A percentile compares a stretch with the other conserved stretches of the same genome.
Conservation (phyloP, 371 early-diverging fungal species). For the Mucor irregularis region DNA sequence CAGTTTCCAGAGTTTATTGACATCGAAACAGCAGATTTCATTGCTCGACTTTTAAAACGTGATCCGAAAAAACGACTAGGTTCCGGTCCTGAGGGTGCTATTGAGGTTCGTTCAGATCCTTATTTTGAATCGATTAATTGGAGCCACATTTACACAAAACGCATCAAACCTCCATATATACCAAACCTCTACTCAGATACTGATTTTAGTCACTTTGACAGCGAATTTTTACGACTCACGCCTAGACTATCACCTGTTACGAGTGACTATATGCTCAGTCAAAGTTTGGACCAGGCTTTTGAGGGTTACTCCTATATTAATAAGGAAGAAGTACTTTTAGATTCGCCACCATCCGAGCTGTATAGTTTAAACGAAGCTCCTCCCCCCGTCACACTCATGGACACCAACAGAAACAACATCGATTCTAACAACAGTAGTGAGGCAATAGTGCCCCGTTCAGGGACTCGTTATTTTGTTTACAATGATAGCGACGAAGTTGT, state of each 20-base stretch:
- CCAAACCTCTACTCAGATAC: slow-evolving; percentile 51
- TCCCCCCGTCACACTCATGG: slow-evolving; percentile 17
- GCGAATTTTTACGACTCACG: slow-evolving; percentile 54
- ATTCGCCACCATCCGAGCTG: slow-evolving; percentile 19
- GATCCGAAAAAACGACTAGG: slow-evolving; percentile 71
- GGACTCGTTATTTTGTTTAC: slow-evolving; percentile 15
- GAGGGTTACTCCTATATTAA: slow-evolving; percentile 59
- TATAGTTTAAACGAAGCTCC: slow-evolving; percentile 17
- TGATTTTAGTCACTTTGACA: slow-evolving; percentile 69
- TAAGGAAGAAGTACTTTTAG: slow-evolving; percentile 12
- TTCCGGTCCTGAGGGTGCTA: slow-evolving; percentile 42
- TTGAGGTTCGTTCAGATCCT: slow-evolving; percentile 61
- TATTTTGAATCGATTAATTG: slow-evolving; percentile 71
- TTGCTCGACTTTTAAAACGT: slow-evolving; percentile 65
- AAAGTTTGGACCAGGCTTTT: slow-evolving; percentile 53
- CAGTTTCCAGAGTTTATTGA: slow-evolving; percentile 68
- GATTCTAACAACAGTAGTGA: too few relatives aligned
- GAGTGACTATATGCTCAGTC: slow-evolving; percentile 43
- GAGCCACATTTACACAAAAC: slow-evolving; percentile 62
- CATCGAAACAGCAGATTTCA: slow-evolving; percentile 53
- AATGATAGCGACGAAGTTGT: slow-evolving; percentile 20
- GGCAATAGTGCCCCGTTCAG: background rate
- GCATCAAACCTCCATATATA: slow-evolving; percentile 58
- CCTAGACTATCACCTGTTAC: slow-evolving; percentile 45
- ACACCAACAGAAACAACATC: background rate